Conservation (phyloP, 2,329 filamentous ascomycete species). For the Cercospora sp. region DNA sequence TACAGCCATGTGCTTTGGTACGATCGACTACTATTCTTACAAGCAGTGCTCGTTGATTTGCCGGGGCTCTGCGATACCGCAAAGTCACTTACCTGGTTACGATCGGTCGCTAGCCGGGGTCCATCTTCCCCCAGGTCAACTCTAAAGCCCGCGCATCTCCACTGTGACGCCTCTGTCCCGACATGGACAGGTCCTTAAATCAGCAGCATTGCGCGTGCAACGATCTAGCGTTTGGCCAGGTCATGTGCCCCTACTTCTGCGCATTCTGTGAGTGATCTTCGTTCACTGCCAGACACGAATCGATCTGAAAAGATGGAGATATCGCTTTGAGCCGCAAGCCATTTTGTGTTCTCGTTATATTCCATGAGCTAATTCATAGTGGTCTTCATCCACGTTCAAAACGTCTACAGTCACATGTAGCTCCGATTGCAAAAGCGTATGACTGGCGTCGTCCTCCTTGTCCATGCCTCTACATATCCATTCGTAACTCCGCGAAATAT, state of each 20-base stretch:
- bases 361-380: slow-evolving; percentile 12
- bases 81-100: neutral
- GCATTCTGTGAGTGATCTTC: no score
- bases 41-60: neutral
- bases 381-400: slow-evolving; percentile 8
- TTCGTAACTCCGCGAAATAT: slow-evolving; percentile 20
- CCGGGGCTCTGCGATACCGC: neutral
- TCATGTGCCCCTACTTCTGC: neutral
- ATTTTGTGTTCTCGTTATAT: neutral
- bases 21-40: neutral
- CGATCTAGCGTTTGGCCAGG: neutral
- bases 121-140: neutral
- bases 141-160: neutral
- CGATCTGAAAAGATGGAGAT: neutral
- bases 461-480: slow-evolving; percentile 22
- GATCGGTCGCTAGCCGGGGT: neutral
- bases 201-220: neutral
- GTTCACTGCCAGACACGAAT: no score
- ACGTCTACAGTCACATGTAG: neutral
- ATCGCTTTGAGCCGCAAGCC: neutral
- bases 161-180: neutral
- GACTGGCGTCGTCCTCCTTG: slow-evolving; percentile 9
- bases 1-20: neutral
- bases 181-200: neutral
- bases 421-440: slow-evolving; percentile 15